Percentiles rank a stretch among this genome's conserved stretches.
These are phyloP conservation scores for Candida mattraensis DNA, from an alignment of 805 yeast species.

Conservation along the genomic window DNA sequence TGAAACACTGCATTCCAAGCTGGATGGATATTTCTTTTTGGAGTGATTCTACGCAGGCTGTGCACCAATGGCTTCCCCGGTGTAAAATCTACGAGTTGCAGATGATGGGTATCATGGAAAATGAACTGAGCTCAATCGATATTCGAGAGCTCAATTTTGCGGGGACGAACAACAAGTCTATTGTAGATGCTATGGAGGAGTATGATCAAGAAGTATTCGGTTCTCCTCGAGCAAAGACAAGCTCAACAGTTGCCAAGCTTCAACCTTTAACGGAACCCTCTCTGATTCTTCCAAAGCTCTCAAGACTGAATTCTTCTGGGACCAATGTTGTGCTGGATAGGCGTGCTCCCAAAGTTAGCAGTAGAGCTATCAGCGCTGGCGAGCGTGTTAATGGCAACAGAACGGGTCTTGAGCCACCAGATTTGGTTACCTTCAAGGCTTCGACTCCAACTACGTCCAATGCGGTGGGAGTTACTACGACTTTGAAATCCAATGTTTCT, in stretches of 20 bases:
- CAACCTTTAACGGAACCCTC: too few species aligned
- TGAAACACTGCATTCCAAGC: slow-evolving; percentile 81
- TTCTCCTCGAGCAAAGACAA: slow-evolving; percentile 2
- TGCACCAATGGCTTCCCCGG: slow-evolving; percentile 82
- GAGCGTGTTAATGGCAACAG: slow-evolving; percentile 1
- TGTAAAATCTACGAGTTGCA: slow-evolving; percentile 94
- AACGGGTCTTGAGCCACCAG: slow-evolving; percentile 24
- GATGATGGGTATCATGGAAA: slow-evolving; percentile 98
- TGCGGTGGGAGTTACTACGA: slow-evolving; percentile 36
- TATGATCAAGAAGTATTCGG: slow-evolving; percentile 64
- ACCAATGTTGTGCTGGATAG: neutral
- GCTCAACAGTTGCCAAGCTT: too few species aligned
- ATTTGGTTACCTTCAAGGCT: slow-evolving; percentile 22
- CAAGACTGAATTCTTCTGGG: too few species aligned
- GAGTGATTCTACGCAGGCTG: slow-evolving; percentile 52
- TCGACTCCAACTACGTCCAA: slow-evolving; percentile 35
- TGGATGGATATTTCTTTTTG: slow-evolving; percentile 96
- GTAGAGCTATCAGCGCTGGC: slow-evolving; percentile 6
- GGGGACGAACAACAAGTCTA: slow-evolving; percentile 35
- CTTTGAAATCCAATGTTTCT: slow-evolving; percentile 37
- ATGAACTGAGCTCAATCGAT: slow-evolving; percentile 70
- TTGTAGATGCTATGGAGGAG: slow-evolving; percentile 60
- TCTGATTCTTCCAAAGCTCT: slow-evolving; percentile 1
- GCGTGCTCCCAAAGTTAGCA: neutral
- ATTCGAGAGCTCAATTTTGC: slow-evolving; percentile 54